Conservation (phyloP, 148 eudicot species). For the Heliamphora exappendiculata region DNA sequence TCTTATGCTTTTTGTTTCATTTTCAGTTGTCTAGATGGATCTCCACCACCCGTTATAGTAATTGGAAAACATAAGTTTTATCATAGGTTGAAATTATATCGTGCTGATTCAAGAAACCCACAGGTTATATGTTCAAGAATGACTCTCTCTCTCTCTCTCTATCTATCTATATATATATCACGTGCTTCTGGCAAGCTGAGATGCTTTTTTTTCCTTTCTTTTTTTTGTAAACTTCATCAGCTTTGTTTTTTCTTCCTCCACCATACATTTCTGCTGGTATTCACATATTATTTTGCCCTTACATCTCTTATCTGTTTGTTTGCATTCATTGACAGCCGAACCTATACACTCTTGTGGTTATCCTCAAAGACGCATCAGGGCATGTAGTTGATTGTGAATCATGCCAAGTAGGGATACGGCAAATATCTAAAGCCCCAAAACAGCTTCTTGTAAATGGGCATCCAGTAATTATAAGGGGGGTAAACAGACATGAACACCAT, state of each 20-base stretch:
- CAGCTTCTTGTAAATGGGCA: conserved; percentile 92
- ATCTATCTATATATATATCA: no score
- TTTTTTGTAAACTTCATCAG: background rate
- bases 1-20: background rate
- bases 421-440: conserved; percentile 72
- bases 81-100: background rate
- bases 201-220: background rate
- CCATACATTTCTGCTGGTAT: conserved; percentile 7
- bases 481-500: conserved; percentile 93
- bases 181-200: background rate
- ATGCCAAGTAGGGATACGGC: conserved; percentile 77
- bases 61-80: background rate
- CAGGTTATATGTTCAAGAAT: background rate
- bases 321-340: conserved; percentile 59
- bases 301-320: conserved; percentile 11
- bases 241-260: background rate
- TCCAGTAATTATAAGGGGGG: conserved; percentile 79
- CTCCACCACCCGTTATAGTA: background rate
- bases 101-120: background rate
- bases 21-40: background rate
- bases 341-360: conserved; percentile 73
- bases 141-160: background rate
- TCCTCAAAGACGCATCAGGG: conserved; percentile 78
- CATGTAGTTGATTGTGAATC: conserved; percentile 82
- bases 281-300: background rate